Evolutionary conservation across 2,329 filamentous ascomycete species (phyloP).

Genomic region (Daldinia sp.): DNA sequence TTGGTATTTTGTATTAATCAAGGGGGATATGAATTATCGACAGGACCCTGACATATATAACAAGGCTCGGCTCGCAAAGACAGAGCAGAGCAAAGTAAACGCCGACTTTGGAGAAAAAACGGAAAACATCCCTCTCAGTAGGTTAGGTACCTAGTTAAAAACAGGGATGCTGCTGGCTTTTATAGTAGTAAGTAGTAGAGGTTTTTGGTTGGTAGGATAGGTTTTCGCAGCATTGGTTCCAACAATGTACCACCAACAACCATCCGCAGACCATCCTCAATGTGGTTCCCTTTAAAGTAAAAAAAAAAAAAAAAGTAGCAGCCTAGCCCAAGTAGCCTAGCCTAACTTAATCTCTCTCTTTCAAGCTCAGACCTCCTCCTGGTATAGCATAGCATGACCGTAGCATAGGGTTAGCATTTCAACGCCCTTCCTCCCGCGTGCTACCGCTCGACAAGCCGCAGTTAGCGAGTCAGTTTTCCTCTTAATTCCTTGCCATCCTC

Average conservation of each 20-base stretch:
- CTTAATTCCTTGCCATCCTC: neutral
- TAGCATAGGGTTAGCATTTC: neutral
- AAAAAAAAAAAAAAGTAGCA: neutral
- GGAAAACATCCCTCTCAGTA: neutral
- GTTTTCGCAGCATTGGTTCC: neutral
- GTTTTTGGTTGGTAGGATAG: too few species aligned
- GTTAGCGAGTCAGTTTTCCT: neutral
- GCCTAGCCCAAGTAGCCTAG: neutral
- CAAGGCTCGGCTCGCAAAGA: neutral
- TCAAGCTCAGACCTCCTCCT: constrained; percentile 1
- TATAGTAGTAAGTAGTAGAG: neutral
- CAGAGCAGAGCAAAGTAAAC: neutral
- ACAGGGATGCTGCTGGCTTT: neutral
- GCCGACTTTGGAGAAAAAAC: constrained; percentile 7
- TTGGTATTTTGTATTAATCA: constrained; percentile 8
- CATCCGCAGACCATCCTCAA: neutral
- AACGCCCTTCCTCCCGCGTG: neutral
- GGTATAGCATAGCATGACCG: constrained; percentile 2
- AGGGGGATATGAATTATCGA: constrained; percentile 3
- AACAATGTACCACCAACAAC: neutral
- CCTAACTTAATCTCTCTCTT: constrained; percentile 4
- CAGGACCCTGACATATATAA: constrained; percentile 3
- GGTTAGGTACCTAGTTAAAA: neutral
- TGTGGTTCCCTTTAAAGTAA: neutral
- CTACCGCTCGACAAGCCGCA: neutral